Conservation (phyloP, 2,329 filamentous ascomycete genomes). For the Calonectria ilicicola region DNA sequence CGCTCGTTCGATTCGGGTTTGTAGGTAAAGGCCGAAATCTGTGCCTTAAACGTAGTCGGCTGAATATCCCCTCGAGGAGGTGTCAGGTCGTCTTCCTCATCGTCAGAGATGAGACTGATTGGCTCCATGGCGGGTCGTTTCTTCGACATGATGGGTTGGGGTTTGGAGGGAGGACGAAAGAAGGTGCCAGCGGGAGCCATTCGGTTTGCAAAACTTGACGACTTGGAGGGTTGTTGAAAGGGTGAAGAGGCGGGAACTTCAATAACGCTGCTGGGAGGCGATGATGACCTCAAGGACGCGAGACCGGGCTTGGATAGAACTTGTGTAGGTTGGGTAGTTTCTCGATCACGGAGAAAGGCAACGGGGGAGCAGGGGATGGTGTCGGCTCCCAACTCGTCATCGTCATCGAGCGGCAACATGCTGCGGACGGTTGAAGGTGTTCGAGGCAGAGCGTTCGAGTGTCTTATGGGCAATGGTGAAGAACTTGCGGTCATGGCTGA, state of each 20-base stretch:
- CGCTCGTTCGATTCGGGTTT: conserved; percentile 58
- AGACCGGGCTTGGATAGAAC: conserved; percentile 56
- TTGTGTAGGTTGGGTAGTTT: conserved; percentile 60
- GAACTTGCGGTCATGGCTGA: conserved; percentile 44
- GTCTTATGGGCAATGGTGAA: conserved; percentile 48
- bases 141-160: conserved; percentile 38
- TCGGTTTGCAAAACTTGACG: conserved; percentile 59
- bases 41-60: conserved; percentile 66
- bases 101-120: conserved; percentile 63
- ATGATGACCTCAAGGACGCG: conserved; percentile 51
- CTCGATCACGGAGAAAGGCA: conserved; percentile 47
- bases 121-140: conserved; percentile 55
- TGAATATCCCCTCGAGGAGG: conserved; percentile 71
- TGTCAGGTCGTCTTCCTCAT: conserved; percentile 55
- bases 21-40: conserved; percentile 57
- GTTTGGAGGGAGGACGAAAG: conserved; percentile 66
- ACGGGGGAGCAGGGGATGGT: conserved; percentile 60
- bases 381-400: conserved; percentile 59
- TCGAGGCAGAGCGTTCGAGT: conserved; percentile 43
- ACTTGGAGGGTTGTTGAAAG: conserved; percentile 57
- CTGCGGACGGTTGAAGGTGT: conserved; percentile 43
- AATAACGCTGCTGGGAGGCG: conserved; percentile 62
- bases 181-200: conserved; percentile 83
- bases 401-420: conserved; percentile 47
- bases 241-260: conserved; percentile 95